phyloP scores from a whole-genome alignment of 2,329 filamentous ascomycete species.

The Calcarisporium arbuscula region DNA sequence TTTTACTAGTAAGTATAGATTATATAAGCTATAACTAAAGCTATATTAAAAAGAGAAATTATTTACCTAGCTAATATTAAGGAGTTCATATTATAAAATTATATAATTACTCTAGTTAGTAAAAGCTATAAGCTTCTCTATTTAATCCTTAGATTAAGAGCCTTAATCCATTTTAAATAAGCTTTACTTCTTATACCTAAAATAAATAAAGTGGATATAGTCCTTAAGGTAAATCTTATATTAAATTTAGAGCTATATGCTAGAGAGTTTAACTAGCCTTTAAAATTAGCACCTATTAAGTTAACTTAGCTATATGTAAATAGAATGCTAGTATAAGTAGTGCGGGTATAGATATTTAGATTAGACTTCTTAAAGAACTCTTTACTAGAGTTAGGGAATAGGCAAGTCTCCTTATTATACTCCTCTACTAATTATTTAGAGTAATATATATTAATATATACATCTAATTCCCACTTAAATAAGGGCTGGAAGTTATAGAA shows the following conservation, averaged over 20 bases:
- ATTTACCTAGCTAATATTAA: no score
- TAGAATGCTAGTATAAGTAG: conserved; percentile 67
- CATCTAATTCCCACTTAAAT: conserved; percentile 61
- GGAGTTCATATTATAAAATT: no score
- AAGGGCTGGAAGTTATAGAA: conserved; percentile 66
- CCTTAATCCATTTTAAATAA: conserved; percentile 15
- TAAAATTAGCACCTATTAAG: conserved; percentile 49
- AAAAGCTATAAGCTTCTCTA: conserved; percentile 38
- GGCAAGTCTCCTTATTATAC: conserved; percentile 60
- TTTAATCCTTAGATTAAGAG: conserved; percentile 19
- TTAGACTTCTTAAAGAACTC: conserved; percentile 82
- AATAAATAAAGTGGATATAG: conserved; percentile 76
- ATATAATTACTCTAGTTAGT: conserved; percentile 34
- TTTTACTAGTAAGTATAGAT: no score
- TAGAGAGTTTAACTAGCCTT: conserved; percentile 56
- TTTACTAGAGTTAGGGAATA: conserved; percentile 62
- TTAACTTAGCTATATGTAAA: conserved; percentile 74
- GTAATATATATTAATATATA: conserved; percentile 74
- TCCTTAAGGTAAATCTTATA: conserved; percentile 71
- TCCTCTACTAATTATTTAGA: conserved; percentile 55
- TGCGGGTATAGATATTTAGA: conserved; percentile 70
- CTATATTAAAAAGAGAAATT: no score
- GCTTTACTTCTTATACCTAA: conserved; percentile 47
- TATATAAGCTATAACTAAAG: no score
- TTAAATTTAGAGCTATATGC: conserved; percentile 72